Evolutionary conservation across 129 eudicot genomes (phyloP).

Genomic region (Lonicera japonica): DNA sequence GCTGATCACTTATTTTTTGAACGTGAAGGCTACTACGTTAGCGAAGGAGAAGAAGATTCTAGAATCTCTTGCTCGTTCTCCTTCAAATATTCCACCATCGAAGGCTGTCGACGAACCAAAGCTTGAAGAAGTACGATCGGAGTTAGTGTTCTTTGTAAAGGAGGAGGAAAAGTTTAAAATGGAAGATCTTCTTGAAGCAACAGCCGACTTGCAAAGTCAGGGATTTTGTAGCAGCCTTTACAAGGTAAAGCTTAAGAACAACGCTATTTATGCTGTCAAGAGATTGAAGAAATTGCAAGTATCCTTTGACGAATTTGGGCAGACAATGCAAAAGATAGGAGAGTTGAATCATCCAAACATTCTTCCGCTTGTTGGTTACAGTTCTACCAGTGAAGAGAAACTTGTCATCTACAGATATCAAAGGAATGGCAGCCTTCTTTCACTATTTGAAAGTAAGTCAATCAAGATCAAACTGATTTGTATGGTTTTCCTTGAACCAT

Average conservation of each 20-base stretch:
- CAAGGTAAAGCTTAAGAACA: conserved; percentile 44
- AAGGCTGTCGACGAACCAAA: conserved; percentile 24
- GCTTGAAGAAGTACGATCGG: conserved; percentile 22
- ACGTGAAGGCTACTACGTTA: conserved; percentile 8
- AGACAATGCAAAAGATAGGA: conserved; percentile 46
- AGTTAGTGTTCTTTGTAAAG: conserved; percentile 54
- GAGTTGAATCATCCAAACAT: conserved; percentile 49
- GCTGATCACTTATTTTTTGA: conserved; percentile 18
- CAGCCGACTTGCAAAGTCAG: conserved; percentile 47
- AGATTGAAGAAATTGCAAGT: conserved; percentile 48
- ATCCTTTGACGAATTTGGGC: conserved; percentile 33
- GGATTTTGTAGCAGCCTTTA: conserved; percentile 65
- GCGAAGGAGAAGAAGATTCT: conserved; percentile 16
- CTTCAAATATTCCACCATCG: conserved; percentile 20
- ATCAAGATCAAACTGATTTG: neutral
- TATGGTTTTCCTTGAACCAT: no score
- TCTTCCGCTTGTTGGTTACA: conserved; percentile 52
- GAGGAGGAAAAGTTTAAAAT: conserved; percentile 43
- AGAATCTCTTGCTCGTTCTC: conserved; percentile 8
- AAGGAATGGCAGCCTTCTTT: conserved; percentile 50
- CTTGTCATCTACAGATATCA: conserved; percentile 56
- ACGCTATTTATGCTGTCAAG: conserved; percentile 47
- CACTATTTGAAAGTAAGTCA: conserved; percentile 48
- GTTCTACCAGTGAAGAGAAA: conserved; percentile 47
- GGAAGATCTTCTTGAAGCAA: conserved; percentile 59